Evolutionary conservation across 768 basidiomycete species (phyloP), one percentile per base, ranked within the genome.

Genomic region (Trametes cinnabarina): DNA sequence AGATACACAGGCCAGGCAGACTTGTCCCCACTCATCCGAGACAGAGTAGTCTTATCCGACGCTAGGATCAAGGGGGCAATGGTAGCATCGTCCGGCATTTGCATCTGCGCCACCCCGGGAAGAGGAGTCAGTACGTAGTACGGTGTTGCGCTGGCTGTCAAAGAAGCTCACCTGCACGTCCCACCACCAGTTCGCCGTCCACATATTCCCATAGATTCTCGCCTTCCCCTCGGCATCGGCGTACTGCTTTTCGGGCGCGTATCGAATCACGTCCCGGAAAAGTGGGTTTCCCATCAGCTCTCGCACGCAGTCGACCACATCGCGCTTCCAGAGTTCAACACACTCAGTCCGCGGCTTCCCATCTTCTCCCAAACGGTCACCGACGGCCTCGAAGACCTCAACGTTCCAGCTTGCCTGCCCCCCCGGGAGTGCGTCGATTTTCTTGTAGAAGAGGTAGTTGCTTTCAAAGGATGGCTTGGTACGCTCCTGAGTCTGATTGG

Each of bases 141-240:
- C 19, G 5, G 11, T 28, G 22, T 43, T 1, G 20, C n/a, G n/a
- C n/a, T n/a, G n/a, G n/a, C n/a, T n/a, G 35, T 23, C 9, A 14
- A n/a, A 14, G 37, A 28, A 10, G 28, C 73, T 40, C 55, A 81
- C 80, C 70, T 82, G 80, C 0, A 70, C 74, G 4, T 54, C 47
- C 77, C 76, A 79, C 81, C 80, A 82, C 81, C 80, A 82, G 42
- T 74, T 69, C 0, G 73, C 77, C 0, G 79, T 79, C 49, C 77
- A 70, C 74, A 80, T 76, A 44, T 82, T 76, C 50, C 58, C 50
- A 54, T 69, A 78, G 0, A 77, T 25, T 0, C 71, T 59, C 1
- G 55, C 48, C 2, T 43, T 69, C 14, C 66, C 35, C 5, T 67
- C 65, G 0, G 32, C 50, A 55, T 76, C 72, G 0, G 57, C 40